phyloP scores from a whole-genome alignment of 2,329 filamentous ascomycete species.

The Pseudocercospora cruenta region DNA sequence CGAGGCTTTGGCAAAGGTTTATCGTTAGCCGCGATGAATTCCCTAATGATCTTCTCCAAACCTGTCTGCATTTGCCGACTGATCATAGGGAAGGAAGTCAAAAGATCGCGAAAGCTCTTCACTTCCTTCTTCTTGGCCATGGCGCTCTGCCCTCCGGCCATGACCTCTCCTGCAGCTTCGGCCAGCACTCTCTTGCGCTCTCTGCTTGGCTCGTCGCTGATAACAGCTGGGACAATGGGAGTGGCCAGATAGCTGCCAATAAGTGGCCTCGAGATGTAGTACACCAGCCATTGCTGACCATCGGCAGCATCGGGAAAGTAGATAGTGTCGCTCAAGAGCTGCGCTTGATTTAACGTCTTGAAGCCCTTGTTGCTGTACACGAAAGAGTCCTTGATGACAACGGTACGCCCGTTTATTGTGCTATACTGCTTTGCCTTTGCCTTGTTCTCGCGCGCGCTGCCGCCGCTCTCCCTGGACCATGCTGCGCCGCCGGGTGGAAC shows the following conservation, averaged over 20 bases:
- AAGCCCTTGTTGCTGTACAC: conserved; percentile 99
- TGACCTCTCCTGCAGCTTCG: conserved; percentile 34
- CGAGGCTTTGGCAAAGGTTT: conserved; percentile 68
- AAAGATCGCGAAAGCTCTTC: conserved; percentile 83
- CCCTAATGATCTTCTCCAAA: conserved; percentile 83
- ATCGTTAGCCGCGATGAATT: conserved; percentile 84
- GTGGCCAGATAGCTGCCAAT: conserved; percentile 80
- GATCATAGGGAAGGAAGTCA: conserved; percentile 93
- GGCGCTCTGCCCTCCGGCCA: conserved; percentile 39
- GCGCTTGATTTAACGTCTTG: conserved; percentile 86
- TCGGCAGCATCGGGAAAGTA: conserved; percentile 91
- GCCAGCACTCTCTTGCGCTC: conserved; percentile 38
- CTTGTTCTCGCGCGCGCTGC: conserved; percentile 70
- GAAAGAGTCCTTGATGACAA: conserved; percentile 90
- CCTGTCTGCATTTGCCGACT: conserved; percentile 94
- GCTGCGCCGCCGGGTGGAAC: conserved; percentile 48
- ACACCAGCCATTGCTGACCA: conserved; percentile 90
- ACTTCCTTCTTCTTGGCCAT: conserved; percentile 82
- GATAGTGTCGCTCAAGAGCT: conserved; percentile 78
- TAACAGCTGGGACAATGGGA: conserved; percentile 68
- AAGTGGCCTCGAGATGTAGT: conserved; percentile 90
- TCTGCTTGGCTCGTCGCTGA: conserved; percentile 40
- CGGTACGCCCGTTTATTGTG: conserved; percentile 87
- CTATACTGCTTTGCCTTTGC: conserved; percentile 93
- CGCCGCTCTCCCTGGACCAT: conserved; percentile 52